Evolutionary conservation across 2,329 filamentous ascomycete species (phyloP).

Genomic region (Xylariaceae sp.): DNA sequence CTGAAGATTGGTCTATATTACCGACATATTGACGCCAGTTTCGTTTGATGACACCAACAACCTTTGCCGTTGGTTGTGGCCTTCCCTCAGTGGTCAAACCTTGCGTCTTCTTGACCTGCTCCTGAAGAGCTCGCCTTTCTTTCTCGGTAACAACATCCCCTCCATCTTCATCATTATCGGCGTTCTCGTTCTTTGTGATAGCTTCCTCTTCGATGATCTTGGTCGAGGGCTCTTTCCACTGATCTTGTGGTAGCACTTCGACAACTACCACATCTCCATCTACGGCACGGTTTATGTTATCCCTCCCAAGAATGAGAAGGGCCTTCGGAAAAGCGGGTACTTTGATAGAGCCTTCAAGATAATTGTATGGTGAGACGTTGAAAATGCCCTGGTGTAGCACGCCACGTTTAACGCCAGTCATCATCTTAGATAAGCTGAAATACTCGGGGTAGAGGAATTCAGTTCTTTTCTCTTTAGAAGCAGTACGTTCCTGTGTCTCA

Average conservation of each 20-base stretch:
- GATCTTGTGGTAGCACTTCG: conserved; percentile 88
- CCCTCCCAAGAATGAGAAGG: conserved; percentile 84
- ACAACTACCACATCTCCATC: conserved; percentile 93
- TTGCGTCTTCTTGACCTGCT: conserved; percentile 87
- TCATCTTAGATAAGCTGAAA: conserved; percentile 86
- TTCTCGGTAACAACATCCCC: conserved; percentile 83
- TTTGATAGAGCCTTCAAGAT: conserved; percentile 89
- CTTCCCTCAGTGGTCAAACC: conserved; percentile 75
- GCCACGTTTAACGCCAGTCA: conserved; percentile 88
- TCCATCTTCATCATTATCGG: conserved; percentile 81
- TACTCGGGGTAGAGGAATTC: conserved; percentile 89
- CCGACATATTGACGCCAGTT: conserved; percentile 99
- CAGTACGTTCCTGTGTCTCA: conserved; percentile 72
- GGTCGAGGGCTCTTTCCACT: conserved; percentile 95
- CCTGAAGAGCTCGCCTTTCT: conserved; percentile 85
- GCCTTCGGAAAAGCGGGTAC: conserved; percentile 90
- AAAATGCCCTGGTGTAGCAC: conserved; percentile 93
- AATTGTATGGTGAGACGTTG: conserved; percentile 97
- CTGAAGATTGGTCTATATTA: conserved; percentile 87
- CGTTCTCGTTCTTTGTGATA: conserved; percentile 90
- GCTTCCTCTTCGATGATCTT: conserved; percentile 96
- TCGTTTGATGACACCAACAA: conserved; percentile 90
- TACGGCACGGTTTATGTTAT: conserved; percentile 94
- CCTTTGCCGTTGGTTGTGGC: conserved; percentile 86
- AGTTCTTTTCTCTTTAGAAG: conserved; percentile 66